Evolutionary conservation across 192 early-diverging fungal genomes (phyloP).

Genomic region (Coemansia biformis): DNA sequence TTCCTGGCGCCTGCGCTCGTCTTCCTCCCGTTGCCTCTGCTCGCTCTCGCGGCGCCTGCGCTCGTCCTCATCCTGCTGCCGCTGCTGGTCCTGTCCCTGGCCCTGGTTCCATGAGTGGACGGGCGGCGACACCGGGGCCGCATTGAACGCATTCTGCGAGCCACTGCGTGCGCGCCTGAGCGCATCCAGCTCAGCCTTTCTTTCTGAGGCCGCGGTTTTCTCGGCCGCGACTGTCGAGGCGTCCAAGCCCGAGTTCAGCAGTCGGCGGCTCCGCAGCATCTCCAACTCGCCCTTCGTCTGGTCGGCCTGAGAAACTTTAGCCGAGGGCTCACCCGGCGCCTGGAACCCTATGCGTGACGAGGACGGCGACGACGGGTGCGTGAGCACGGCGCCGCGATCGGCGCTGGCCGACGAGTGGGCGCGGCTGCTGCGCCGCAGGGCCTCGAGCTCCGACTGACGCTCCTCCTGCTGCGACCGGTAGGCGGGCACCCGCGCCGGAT

Average conservation of each 20-base stretch:
- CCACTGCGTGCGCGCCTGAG: constrained; percentile 29
- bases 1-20: constrained; percentile 18
- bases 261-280: constrained; percentile 44
- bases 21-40: constrained; percentile 22
- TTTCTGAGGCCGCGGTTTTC: constrained; percentile 9
- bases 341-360: constrained; percentile 22
- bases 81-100: constrained; percentile 10
- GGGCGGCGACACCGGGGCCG: constrained; percentile 19
- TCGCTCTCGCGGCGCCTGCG: constrained; percentile 19
- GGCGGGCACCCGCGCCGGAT: constrained; percentile 7
- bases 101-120: constrained; percentile 32
- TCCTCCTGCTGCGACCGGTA: constrained; percentile 41
- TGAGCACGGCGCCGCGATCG: constrained; percentile 15
- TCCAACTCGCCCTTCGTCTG: constrained; percentile 50
- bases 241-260: constrained; percentile 30
- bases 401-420: constrained; percentile 22
- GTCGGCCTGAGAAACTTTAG: constrained; percentile 38
- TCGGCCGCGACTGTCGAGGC: constrained; percentile 11
- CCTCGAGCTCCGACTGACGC: constrained; percentile 47
- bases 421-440: constrained; percentile 42
- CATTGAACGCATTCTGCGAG: constrained; percentile 18
- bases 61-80: constrained; percentile 12
- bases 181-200: constrained; percentile 43
- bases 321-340: constrained; percentile 30
- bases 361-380: constrained; percentile 12